These are phyloP conservation scores for Castanospermum australe DNA, from an alignment of 306 rosid species.

Conservation along the genomic window DNA sequence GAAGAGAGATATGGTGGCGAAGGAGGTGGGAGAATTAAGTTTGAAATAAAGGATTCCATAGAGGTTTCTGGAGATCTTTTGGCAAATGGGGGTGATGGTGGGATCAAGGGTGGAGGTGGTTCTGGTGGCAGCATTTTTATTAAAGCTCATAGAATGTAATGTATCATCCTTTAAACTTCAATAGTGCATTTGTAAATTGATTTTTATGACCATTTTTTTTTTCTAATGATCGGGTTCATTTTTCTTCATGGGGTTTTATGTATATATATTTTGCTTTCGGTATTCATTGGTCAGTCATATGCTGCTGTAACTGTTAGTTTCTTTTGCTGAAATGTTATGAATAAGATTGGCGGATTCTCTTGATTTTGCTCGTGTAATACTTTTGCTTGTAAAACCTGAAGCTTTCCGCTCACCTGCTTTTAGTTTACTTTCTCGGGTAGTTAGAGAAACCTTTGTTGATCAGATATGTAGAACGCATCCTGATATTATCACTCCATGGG, in stretches of 20 bases:
- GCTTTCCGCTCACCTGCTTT: no score
- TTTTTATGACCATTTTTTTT: background rate
- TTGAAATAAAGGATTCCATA: slow-evolving; percentile 41
- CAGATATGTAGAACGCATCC: no score
- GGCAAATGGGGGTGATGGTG: slow-evolving; percentile 87
- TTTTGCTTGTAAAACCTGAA: no score
- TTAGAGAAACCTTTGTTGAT: no score
- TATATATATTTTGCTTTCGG: background rate
- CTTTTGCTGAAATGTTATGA: background rate
- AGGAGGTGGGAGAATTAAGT: slow-evolving; percentile 86
- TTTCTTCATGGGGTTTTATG: no score
- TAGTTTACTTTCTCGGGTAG: no score
- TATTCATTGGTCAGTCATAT: background rate
- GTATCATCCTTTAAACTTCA: background rate
- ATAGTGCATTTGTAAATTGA: slow-evolving; percentile 2
- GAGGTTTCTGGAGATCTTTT: slow-evolving; percentile 60
- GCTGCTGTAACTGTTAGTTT: background rate
- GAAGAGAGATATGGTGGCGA: slow-evolving; percentile 82
- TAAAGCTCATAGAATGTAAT: slow-evolving; percentile 74
- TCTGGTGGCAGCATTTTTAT: slow-evolving; percentile 94
- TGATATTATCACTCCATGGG: no score
- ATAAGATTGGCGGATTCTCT: background rate
- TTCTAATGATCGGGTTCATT: no score
- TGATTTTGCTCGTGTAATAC: background rate
- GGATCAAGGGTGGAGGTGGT: slow-evolving; percentile 94